Conservation (phyloP, 1,284 basidiomycete genomes). For the Malassezia furfur region DNA sequence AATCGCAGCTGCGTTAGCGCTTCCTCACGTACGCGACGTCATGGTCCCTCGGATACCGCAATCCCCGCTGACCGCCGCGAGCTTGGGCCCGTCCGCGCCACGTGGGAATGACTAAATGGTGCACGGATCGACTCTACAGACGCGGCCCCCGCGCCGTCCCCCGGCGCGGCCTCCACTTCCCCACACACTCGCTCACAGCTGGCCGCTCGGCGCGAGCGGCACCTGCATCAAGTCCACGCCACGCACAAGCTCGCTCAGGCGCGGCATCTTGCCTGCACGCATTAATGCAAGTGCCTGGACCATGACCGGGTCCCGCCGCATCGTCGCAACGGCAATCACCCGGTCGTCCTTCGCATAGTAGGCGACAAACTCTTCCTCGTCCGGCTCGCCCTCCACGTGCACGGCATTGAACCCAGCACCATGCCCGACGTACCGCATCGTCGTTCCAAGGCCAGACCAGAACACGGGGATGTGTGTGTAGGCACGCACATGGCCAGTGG, state of each 20-base stretch:
- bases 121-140: not conserved
- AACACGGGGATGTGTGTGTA: constrained; percentile 76
- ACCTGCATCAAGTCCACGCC: constrained; percentile 48
- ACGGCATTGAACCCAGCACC: constrained; percentile 63
- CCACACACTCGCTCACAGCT: not conserved
- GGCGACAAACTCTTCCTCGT: constrained; percentile 57
- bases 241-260: constrained; percentile 61
- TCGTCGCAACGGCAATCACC: constrained; percentile 72
- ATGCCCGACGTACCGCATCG: constrained; percentile 70
- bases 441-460: constrained; percentile 67
- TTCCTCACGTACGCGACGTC: not conserved
- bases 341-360: constrained; percentile 72
- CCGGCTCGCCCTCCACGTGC: constrained; percentile 65
- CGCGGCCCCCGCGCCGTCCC: no score
- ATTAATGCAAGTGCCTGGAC: constrained; percentile 71
- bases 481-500: constrained; percentile 22
- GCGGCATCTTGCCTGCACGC: constrained; percentile 69
- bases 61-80: no score
- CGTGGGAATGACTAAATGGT: not conserved
- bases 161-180: no score
- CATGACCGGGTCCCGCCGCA: constrained; percentile 74
- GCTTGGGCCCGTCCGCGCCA: not conserved
- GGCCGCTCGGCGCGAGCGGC: not conserved
- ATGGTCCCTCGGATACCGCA: not conserved
- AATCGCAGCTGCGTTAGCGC: not conserved